A percentile compares a stretch with the other conserved stretches of the same genome.
Evolutionary conservation across 2,329 filamentous ascomycete species (phyloP).

Genomic region (Penicillium olsonii): DNA sequence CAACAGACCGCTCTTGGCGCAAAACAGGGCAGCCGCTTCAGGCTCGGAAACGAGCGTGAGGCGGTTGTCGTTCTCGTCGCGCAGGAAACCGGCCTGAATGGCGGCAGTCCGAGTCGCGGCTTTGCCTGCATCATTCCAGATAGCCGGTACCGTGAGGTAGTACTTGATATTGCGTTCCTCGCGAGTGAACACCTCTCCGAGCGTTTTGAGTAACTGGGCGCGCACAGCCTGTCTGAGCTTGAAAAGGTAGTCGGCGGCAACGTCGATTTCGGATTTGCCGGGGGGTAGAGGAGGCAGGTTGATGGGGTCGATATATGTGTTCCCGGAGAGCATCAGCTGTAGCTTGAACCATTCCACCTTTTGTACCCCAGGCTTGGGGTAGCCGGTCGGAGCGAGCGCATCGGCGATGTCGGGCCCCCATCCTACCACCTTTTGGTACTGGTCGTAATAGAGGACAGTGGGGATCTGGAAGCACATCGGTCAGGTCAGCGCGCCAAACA

Average conservation of each 20-base stretch:
- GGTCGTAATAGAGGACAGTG: conserved; percentile 98
- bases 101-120: conserved; percentile 93
- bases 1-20: conserved; percentile 91
- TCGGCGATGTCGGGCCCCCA: conserved; percentile 99
- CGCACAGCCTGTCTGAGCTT: conserved; percentile 97
- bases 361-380: conserved; percentile 95
- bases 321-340: conserved; percentile 96
- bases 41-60: conserved; percentile 94
- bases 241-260: conserved; percentile 98
- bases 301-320: conserved; percentile 99
- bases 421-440: conserved; percentile 99
- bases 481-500: neutral
- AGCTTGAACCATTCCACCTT: conserved; percentile 99
- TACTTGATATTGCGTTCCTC: conserved; percentile 98
- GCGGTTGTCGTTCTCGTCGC: conserved; percentile 96
- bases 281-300: conserved; percentile 96
- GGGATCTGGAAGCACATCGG: conserved; percentile 64
- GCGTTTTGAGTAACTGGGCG: conserved; percentile 89
- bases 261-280: conserved; percentile 98
- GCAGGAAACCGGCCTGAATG: conserved; percentile 93
- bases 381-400: conserved; percentile 92
- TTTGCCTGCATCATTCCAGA: conserved; percentile 99
- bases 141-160: conserved; percentile 97
- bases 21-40: conserved; percentile 95
- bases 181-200: conserved; percentile 95